phyloP scores from a whole-genome alignment of 306 rosid species.

The Prunus kanzakura region DNA sequence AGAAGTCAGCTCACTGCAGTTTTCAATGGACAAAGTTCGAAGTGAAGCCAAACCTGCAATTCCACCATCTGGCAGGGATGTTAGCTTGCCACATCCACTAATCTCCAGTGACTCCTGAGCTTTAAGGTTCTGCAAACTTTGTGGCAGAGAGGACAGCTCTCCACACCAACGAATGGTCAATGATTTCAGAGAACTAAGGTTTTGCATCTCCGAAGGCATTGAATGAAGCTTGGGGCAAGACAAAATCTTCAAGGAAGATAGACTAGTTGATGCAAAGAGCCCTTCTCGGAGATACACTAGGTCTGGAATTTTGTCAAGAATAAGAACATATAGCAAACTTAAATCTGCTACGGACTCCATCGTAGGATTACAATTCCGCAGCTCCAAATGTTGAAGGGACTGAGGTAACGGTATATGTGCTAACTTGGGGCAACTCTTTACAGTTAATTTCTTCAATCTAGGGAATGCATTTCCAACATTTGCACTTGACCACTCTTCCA shows the following conservation, averaged over 20 bases:
- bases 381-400: no score
- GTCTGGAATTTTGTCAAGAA: background rate
- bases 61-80: background rate
- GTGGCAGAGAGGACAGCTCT: background rate
- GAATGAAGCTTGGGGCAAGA: conserved; percentile 6
- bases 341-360: background rate
- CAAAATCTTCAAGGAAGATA: conserved; percentile 2
- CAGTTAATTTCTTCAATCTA: no score
- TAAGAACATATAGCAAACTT: background rate
- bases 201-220: background rate
- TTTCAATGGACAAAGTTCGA: conserved; percentile 13
- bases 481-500: no score
- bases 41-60: background rate
- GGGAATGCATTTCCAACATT: no score
- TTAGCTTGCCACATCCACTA: background rate
- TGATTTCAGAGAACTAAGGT: conserved; percentile 6
- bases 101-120: background rate
- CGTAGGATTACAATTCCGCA: background rate
- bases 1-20: conserved; percentile 5
- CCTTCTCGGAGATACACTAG: background rate
- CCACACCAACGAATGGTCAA: conserved; percentile 13
- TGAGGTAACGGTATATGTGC: no score
- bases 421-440: no score
- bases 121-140: background rate
- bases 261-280: background rate